These are phyloP conservation scores for Suaeda aralocaspica DNA, from an alignment of 148 eudicot genomes.

Conservation along the genomic window DNA sequence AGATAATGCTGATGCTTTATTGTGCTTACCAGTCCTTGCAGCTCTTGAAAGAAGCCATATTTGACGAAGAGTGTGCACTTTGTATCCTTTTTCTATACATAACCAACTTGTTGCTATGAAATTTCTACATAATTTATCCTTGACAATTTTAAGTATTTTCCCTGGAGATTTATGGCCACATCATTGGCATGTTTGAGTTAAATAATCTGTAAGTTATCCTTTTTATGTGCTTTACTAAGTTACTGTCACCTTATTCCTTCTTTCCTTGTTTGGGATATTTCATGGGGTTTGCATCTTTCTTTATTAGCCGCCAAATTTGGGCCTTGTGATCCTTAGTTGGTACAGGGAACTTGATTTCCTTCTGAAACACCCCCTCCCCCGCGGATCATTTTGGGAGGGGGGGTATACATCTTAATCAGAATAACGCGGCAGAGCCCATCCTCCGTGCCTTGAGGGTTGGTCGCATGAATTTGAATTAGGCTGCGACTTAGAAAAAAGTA, in stretches of 20 bases:
- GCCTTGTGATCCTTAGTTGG: too few species aligned
- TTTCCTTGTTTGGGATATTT: too few species aligned
- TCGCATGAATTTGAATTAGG: too few species aligned
- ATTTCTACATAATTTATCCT: conserved; percentile 29
- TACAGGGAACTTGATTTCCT: neutral
- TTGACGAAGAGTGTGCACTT: conserved; percentile 76
- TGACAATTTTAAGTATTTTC: conserved; percentile 72
- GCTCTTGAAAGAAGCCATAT: conserved; percentile 78
- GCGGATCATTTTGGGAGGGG: too few species aligned
- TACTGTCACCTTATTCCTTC: neutral
- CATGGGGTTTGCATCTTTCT: too few species aligned
- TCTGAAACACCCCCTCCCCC: too few species aligned
- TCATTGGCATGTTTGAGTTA: conserved; percentile 96
- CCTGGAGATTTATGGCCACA: conserved; percentile 79
- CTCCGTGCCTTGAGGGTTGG: too few species aligned
- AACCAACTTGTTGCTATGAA: neutral
- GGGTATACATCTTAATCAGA: too few species aligned
- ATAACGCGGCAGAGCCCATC: too few species aligned
- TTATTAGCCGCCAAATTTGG: too few species aligned
- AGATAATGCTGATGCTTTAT: conserved; percentile 2
- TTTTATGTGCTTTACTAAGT: neutral
- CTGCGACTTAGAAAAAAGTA: too few species aligned
- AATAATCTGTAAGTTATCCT: conserved; percentile 85
- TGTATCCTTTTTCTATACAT: conserved; percentile 58
- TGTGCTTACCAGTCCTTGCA: conserved; percentile 65